Evolutionary conservation across 192 early-diverging fungal genomes (phyloP).

Genomic region (Backusella macrospora): DNA sequence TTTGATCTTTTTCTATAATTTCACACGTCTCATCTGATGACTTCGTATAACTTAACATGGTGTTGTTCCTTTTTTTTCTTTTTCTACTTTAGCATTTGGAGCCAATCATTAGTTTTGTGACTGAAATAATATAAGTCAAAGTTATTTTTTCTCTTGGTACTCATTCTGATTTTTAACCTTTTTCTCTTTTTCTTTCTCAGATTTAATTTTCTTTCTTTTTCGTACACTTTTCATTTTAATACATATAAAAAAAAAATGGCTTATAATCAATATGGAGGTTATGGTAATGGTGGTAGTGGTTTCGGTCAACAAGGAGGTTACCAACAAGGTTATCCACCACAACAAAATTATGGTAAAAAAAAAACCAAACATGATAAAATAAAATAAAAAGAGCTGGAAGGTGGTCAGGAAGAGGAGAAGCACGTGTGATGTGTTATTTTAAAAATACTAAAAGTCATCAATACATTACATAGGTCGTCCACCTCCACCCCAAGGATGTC

Average conservation of each 20-base stretch:
- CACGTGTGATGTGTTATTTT: neutral
- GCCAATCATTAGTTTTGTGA: too few relatives aligned
- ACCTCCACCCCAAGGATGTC: conserved; percentile 30
- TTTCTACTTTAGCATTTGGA: too few relatives aligned
- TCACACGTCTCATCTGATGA: conserved; percentile 7
- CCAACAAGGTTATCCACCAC: neutral
- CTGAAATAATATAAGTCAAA: too few relatives aligned
- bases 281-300: neutral
- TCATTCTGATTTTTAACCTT: neutral
- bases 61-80: neutral
- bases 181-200: conserved; percentile 24
- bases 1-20: neutral
- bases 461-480: neutral
- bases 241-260: neutral
- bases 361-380: neutral
- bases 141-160: neutral
- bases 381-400: neutral
- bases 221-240: neutral
- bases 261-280: conserved; percentile 16
- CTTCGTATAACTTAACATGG: neutral
- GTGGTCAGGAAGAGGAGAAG: neutral
- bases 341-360: conserved; percentile 11
- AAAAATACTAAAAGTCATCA: conserved; percentile 2
- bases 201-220: conserved; percentile 4
- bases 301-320: neutral